Base-by-base conservation (phyloP, 2,329 filamentous ascomycete genomes). In the Ceratocystis smalleyi region DNA sequence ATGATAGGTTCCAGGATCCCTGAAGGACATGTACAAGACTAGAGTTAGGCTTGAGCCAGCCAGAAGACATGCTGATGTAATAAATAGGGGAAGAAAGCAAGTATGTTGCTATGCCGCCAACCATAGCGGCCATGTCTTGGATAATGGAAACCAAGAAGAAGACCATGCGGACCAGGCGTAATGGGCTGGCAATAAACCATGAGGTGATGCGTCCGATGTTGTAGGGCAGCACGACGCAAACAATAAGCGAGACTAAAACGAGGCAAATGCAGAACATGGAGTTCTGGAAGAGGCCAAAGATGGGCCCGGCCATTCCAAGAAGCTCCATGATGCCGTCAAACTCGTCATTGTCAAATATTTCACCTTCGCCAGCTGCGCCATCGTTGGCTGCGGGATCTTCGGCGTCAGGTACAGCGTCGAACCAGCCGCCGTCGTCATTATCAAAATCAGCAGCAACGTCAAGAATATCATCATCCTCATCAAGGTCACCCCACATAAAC, bases 281-380 rank as follows among this genome's bases (percentile, higher is more conserved):
- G 69, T 99, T 99, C 71, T 99, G 94, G 69, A 97, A 84, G 5
- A 99, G 81, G 2, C 90, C 91, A 15, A 87, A 86, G 2, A 99
- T 79, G 0, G 94, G 94, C 0, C 94, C 94, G 71, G 95, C 89
- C 88, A 99, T 95, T 45, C 94, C 94, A 66, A 99, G 87, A 17
- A 99, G 82, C 73, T 99, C 94, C 78, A 99, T 85, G 62, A 99
- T 89, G 0, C 94, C 94, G 72, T 99, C 94, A 17, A 99, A 84
- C 71, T 99, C 94, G 74, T 99, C 94, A 8, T 88, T 88, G 69
- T 96, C 88, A 27, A 65, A 65, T 7, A 49, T 57, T 54, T 91
- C 88, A 51, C 61, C 47, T 15, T 75, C 75, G 55, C 75, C 76
- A 66, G 75, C 74, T 67, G 81, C n/a, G 71, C 72, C 30, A 68